phyloP scores from a whole-genome alignment of 2,329 filamentous ascomycete species.

The Clonostachys solani region DNA sequence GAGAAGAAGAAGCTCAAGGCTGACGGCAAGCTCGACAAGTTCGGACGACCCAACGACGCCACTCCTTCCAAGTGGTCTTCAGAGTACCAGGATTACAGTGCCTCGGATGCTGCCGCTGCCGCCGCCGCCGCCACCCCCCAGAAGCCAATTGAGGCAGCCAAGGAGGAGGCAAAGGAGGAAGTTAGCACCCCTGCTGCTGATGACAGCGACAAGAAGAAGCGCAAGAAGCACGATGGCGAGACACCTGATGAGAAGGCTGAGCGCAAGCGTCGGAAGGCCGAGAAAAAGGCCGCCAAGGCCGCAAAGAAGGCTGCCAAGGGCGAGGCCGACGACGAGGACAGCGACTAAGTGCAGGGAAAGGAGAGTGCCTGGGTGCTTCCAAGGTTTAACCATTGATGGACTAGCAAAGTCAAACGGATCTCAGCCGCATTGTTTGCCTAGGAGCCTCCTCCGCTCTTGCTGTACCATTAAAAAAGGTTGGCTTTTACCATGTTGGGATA shows the following conservation, averaged over 20 bases:
- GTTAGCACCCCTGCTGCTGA: slow-evolving; percentile 32
- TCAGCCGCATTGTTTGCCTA: neutral
- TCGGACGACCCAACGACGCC: slow-evolving; percentile 83
- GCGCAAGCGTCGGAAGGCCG: slow-evolving; percentile 55
- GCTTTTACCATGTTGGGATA: slow-evolving; percentile 1
- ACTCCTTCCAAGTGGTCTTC: slow-evolving; percentile 91
- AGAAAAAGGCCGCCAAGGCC: slow-evolving; percentile 55
- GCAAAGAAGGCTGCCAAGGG: slow-evolving; percentile 50
- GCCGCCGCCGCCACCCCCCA: slow-evolving; percentile 37
- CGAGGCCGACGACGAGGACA: slow-evolving; percentile 47
- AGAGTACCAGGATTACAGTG: slow-evolving; percentile 87
- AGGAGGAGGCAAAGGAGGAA: slow-evolving; percentile 28
- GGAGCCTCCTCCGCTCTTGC: neutral
- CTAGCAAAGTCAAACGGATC: no score
- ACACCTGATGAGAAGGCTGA: slow-evolving; percentile 64
- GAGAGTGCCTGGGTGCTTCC: neutral
- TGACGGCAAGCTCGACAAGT: slow-evolving; percentile 97
- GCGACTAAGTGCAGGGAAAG: slow-evolving; percentile 30
- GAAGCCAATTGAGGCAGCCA: slow-evolving; percentile 26
- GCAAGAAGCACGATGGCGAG: slow-evolving; percentile 81
- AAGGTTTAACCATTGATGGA: neutral
- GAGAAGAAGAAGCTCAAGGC: slow-evolving; percentile 99
- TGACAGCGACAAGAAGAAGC: slow-evolving; percentile 59
- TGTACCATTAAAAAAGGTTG: slow-evolving; percentile 3
- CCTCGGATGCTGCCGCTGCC: slow-evolving; percentile 40